A percentile compares a stretch with the other conserved stretches of the same genome.
phyloP scores from a whole-genome alignment of 2,329 filamentous ascomycete species.

The Sporothrix globosa region DNA sequence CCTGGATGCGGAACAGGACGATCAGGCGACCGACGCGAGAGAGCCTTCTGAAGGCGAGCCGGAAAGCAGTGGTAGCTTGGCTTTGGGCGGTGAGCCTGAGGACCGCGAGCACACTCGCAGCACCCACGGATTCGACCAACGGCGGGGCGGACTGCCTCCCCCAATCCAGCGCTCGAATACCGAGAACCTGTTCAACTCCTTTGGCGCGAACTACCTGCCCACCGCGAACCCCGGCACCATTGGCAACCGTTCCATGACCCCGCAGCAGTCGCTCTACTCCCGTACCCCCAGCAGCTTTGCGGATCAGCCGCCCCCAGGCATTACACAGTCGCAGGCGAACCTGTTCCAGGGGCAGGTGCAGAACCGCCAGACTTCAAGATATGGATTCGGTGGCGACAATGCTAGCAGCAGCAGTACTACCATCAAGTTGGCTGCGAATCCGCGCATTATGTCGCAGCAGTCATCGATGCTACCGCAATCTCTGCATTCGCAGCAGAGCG shows the following conservation, averaged over 20 bases:
- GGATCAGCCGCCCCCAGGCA: constrained; percentile 50
- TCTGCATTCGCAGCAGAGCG: constrained; percentile 61
- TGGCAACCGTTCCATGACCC: constrained; percentile 38
- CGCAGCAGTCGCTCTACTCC: constrained; percentile 56
- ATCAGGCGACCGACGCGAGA: constrained; percentile 47
- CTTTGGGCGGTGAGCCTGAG: constrained; percentile 90
- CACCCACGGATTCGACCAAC: constrained; percentile 57
- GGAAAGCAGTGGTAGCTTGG: constrained; percentile 80
- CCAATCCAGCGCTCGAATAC: constrained; percentile 69
- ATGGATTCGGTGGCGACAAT: constrained; percentile 81
- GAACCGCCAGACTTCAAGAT: constrained; percentile 81
- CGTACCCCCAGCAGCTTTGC: constrained; percentile 64
- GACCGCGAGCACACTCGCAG: constrained; percentile 65
- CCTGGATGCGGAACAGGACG: constrained; percentile 53
- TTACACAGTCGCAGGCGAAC: constrained; percentile 35
- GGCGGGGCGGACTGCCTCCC: constrained; percentile 71
- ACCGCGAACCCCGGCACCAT: constrained; percentile 42
- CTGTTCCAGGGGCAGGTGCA: constrained; percentile 68
- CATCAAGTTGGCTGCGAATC: constrained; percentile 77
- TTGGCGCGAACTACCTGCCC: constrained; percentile 54
- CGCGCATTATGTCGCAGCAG: constrained; percentile 81
- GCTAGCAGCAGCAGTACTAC: constrained; percentile 61
- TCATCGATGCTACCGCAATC: constrained; percentile 79
- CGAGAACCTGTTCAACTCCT: constrained; percentile 59
- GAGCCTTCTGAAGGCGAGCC: constrained; percentile 70